Evolutionary conservation across 2,329 filamentous ascomycete species (phyloP).

Genomic region (Podosphaera xanthii): DNA sequence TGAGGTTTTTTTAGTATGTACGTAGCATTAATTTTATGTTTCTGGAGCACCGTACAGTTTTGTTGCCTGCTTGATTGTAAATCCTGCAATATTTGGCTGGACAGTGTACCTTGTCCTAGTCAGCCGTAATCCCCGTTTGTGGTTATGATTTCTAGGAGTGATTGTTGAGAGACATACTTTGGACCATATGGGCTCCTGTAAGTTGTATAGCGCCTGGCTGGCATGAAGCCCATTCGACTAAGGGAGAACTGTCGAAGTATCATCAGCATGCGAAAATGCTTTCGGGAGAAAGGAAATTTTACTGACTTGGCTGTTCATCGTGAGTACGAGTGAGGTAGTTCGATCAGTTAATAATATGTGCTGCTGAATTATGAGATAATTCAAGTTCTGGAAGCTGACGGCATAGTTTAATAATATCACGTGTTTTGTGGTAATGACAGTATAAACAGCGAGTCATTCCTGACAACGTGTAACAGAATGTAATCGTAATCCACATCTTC

Average conservation of each 20-base stretch:
- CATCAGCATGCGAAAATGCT: no score
- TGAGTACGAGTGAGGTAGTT: background rate
- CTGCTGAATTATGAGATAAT: no score
- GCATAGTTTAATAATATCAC: no score
- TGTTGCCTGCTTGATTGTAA: constrained; percentile 24
- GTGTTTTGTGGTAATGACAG: no score
- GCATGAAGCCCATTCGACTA: background rate
- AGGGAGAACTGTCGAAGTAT: background rate
- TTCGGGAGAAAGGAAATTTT: no score
- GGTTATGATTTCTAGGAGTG: background rate
- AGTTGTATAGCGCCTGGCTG: constrained; percentile 8
- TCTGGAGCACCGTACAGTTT: constrained; percentile 22
- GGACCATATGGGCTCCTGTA: constrained; percentile 44
- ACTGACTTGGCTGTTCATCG: no score
- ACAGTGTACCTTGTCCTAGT: constrained; percentile 28
- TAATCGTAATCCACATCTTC: no score
- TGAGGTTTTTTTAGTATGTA: constrained; percentile 12
- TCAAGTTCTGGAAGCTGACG: no score
- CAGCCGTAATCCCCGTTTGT: background rate
- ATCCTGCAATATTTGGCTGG: constrained; percentile 31
- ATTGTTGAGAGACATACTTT: constrained; percentile 27
- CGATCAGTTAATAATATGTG: no score
- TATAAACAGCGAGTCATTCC: no score
- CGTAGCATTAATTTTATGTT: background rate
- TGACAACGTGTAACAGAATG: no score